phyloP scores from a whole-genome alignment of 805 yeast species.

The Lachancea mirantina region DNA sequence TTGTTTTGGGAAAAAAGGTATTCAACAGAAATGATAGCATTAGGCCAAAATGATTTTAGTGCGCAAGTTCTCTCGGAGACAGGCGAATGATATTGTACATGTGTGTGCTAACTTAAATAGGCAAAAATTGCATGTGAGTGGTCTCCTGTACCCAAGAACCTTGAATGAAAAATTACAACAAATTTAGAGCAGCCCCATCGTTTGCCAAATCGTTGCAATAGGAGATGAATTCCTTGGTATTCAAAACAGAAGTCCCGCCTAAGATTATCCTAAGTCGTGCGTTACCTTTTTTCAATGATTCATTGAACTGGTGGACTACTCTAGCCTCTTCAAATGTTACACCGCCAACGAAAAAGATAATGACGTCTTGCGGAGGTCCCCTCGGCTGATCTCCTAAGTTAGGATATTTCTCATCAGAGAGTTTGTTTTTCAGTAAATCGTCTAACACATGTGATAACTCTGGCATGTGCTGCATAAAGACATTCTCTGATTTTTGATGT shows the following conservation, averaged over 20 bases:
- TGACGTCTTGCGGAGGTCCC: conserved; percentile 51
- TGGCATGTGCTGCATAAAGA: conserved; percentile 90
- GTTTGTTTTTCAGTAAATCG: conserved; percentile 32
- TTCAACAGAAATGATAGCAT: too few relatives aligned
- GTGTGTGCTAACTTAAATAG: too few relatives aligned
- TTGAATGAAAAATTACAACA: conserved; percentile 3
- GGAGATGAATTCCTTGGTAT: conserved; percentile 32
- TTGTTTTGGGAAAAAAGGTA: conserved; percentile 74
- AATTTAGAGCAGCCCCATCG: conserved; percentile 5
- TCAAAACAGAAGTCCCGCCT: conserved; percentile 70
- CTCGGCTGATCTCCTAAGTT: conserved; percentile 19
- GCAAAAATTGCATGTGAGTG: too few relatives aligned
- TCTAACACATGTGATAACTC: conserved; percentile 38
- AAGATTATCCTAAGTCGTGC: conserved; percentile 58
- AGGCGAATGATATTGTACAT: too few relatives aligned
- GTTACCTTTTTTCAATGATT: conserved; percentile 30
- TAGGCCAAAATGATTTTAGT: not conserved
- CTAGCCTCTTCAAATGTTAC: conserved; percentile 90
- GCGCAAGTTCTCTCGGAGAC: too few relatives aligned
- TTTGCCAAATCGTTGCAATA: conserved; percentile 1
- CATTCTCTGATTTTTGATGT: conserved; percentile 45
- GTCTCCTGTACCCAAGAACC: too few relatives aligned
- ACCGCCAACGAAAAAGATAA: conserved; percentile 77
- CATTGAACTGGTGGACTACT: conserved; percentile 63
- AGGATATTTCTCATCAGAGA: conserved; percentile 30